A percentile compares a stretch with the other conserved stretches of the same genome.
These are phyloP conservation scores for Gossypium herbaceum DNA, from an alignment of 345 rosid species.

Conservation along the genomic window DNA sequence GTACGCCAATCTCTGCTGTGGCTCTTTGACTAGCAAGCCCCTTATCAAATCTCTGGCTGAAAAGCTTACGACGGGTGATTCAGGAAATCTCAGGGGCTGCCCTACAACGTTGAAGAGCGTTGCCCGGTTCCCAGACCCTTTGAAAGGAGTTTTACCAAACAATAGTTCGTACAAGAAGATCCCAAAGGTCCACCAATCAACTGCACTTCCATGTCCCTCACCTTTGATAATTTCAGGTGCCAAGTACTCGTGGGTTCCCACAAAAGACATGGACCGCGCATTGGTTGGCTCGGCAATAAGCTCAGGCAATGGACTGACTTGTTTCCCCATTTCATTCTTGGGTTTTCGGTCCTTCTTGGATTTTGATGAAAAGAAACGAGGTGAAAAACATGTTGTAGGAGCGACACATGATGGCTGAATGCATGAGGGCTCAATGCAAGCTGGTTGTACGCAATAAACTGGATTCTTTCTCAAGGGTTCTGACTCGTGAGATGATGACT, in stretches of 20 bases:
- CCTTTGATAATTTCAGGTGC: slow-evolving; percentile 86
- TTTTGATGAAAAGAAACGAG: slow-evolving; percentile 53
- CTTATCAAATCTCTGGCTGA: slow-evolving; percentile 72
- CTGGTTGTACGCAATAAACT: slow-evolving; percentile 54
- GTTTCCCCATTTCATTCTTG: slow-evolving; percentile 48
- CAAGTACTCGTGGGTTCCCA: slow-evolving; percentile 83
- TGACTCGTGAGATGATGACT: slow-evolving; percentile 40
- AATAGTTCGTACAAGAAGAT: slow-evolving; percentile 69
- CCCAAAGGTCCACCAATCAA: slow-evolving; percentile 92
- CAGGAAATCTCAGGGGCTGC: slow-evolving; percentile 70
- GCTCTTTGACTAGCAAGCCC: slow-evolving; percentile 77
- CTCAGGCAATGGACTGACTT: slow-evolving; percentile 72
- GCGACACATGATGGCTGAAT: slow-evolving; percentile 57
- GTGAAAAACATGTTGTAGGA: slow-evolving; percentile 58
- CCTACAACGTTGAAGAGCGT: slow-evolving; percentile 77
- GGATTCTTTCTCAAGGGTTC: slow-evolving; percentile 47
- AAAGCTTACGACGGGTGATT: slow-evolving; percentile 67
- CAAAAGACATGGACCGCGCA: slow-evolving; percentile 87
- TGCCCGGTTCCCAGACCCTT: slow-evolving; percentile 77
- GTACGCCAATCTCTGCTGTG: slow-evolving; percentile 66
- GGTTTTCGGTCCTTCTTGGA: slow-evolving; percentile 50
- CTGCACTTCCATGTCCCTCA: slow-evolving; percentile 87
- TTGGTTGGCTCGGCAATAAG: slow-evolving; percentile 82
- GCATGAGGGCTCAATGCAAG: slow-evolving; percentile 52
- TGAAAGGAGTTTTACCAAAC: slow-evolving; percentile 83